Base-by-base conservation (phyloP, 805 yeast species). In the Hanseniaspora singularis region DNA sequence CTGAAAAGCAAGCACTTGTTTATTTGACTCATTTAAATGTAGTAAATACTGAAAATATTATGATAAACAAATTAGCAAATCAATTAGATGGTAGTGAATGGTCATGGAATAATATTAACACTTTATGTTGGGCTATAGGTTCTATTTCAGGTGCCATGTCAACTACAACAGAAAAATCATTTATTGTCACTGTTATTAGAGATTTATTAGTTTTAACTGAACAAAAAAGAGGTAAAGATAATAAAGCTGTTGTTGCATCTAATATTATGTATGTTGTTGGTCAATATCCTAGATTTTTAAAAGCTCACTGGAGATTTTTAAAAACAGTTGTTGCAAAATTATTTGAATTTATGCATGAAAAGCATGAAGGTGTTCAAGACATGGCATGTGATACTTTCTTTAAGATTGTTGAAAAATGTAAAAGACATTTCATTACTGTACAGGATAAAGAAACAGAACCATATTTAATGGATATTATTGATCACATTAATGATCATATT, bases 281-380 rank as follows among this genome's bases (percentile, higher is more conserved):
- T 40, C 99, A 92, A 67, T 92, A 92, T 62, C 99, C 99, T 46
- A 73, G 99, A 62, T 92, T 92, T 60, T 71, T 92, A 61, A 88
- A 88, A 57, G 97, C 97, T 8, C 98, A 92, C 63, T 92, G 98
- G 98, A 87, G 84, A 63, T 92, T 92, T 57, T 68, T 92, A 62
- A 89, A 88, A 64, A 92, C 97, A 0, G 99, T 92, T 37, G 89
- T 92, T 51, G 81, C 85, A 66, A 92, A 92, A 64, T 72, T 92
- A 57, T 92, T 92, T 64, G 98, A 92, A 64, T 92, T 92, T 60
- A 92, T 92, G 99, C 97, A 92, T 68, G 99, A 92, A 71, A 87
- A 96, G n/a, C 99, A 92, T 65, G 99, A 89, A 65, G 98, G 98
- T 69, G 98, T 92, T 51, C 98, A 92, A 68, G 98, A 92, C 65